These are phyloP conservation scores for Diatrype stigma DNA, from an alignment of 2,329 filamentous ascomycete species.

Conservation along the genomic window DNA sequence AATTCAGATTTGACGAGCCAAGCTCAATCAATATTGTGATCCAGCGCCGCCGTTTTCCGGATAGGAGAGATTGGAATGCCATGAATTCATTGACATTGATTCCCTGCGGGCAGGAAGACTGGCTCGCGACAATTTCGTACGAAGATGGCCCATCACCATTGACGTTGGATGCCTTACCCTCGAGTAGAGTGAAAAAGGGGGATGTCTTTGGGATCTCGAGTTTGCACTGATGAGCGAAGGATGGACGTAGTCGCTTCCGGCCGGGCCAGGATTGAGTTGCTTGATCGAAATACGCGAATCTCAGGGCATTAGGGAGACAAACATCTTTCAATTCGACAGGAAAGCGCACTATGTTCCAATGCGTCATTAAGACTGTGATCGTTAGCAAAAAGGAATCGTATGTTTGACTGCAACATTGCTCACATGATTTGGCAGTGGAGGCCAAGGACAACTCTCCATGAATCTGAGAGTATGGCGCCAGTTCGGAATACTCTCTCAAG, in stretches of 20 bases:
- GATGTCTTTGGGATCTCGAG: slow-evolving; percentile 33
- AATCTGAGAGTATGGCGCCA: slow-evolving; percentile 5
- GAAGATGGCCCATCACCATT: slow-evolving; percentile 43
- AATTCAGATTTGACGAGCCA: slow-evolving; percentile 52
- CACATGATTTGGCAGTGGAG: slow-evolving; percentile 13
- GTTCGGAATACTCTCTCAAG: slow-evolving; percentile 15
- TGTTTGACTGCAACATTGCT: slow-evolving; percentile 10
- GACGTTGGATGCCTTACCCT: slow-evolving; percentile 21
- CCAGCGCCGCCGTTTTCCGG: slow-evolving; percentile 47
- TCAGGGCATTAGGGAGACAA: slow-evolving; percentile 41
- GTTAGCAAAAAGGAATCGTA: slow-evolving; percentile 6
- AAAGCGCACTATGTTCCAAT: slow-evolving; percentile 40
- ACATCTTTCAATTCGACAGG: slow-evolving; percentile 38
- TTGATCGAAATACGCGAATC: slow-evolving; percentile 44
- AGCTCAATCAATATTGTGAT: slow-evolving; percentile 44
- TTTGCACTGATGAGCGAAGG: slow-evolving; percentile 41
- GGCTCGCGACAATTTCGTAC: slow-evolving; percentile 47
- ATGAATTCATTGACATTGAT: slow-evolving; percentile 49
- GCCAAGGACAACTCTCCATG: slow-evolving; percentile 13
- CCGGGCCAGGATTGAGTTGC: slow-evolving; percentile 34
- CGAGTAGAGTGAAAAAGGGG: slow-evolving; percentile 29
- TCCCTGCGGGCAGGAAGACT: slow-evolving; percentile 41
- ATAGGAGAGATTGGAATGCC: slow-evolving; percentile 44
- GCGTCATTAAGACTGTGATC: slow-evolving; percentile 33
- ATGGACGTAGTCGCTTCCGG: slow-evolving; percentile 25